Base-by-base conservation (phyloP, 2,329 filamentous ascomycete species). In the Colletotrichum orbiculare region DNA sequence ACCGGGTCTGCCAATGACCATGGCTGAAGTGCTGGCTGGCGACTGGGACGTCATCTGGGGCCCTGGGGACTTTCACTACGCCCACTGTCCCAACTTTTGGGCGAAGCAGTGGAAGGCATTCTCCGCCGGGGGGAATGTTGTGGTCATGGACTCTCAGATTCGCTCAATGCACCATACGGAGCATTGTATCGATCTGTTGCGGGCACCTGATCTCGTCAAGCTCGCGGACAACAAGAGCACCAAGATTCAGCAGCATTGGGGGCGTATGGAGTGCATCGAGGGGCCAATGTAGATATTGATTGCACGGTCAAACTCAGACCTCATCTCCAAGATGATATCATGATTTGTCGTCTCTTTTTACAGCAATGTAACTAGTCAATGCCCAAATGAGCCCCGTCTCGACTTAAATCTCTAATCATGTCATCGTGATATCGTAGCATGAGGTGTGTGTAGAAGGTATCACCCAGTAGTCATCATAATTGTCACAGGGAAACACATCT, bases 71-170 rank as follows among this genome's bases (percentile, higher is more conserved):
- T 48, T 48, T 9, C 46, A 48, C 10, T 48, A 48, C 33, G 46
- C 46, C 17, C 46, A 48, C 46, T 48, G 46, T 33, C 25, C 46
- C 1, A 34, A 48, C 46, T 48, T 48, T 8, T 48, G 46, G 46
- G 46, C 33, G 46, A 48, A 48, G 46, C 46, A 48, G 33, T 48
- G 46, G 46, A 48, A 34, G 46, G 25, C 33, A 33, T 48, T 48
- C 25, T 11, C 25, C 10, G 46, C 25, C 3, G 46, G 46, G 4
- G 46, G 46, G 2, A 12, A 13, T 11, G 1, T 34, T 6, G 46
- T 48, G 2, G 33, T 35, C 6, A 11, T 48, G 13, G 46, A 48
- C 17, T 48, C 46, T 12, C 46, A 33, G 33, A 48, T 48, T 33
- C 46, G 46, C 10, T 48, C 35, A 11, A 11, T 33, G 46, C 46